Percentiles rank a stretch among this genome's conserved stretches.
These are phyloP conservation scores for Rostrohypoxylon terebratum DNA, from an alignment of 495 filamentous ascomycete species.

Conservation along the genomic window DNA sequence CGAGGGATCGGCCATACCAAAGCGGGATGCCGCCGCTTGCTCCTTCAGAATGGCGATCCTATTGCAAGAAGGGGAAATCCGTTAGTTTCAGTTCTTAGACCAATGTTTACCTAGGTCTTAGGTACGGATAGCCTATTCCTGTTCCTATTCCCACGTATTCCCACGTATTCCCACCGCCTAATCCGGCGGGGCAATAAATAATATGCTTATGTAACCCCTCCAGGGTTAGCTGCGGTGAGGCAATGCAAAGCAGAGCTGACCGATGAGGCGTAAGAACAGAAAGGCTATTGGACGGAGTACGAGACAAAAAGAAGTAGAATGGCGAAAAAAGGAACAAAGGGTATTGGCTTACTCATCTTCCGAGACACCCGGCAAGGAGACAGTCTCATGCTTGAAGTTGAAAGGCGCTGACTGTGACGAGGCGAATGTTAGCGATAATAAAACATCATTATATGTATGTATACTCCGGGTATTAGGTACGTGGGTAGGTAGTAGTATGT, in stretches of 20 bases:
- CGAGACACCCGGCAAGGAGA: slow-evolving; percentile 55
- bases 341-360: slow-evolving; percentile 56
- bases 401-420: slow-evolving; percentile 57
- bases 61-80: neutral
- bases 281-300: slow-evolving; percentile 20
- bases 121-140: neutral
- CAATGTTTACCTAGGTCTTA: neutral
- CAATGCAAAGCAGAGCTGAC: slow-evolving; percentile 11
- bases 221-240: slow-evolving; percentile 20
- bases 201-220: slow-evolving; percentile 3
- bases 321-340: slow-evolving; percentile 9
- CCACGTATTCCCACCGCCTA: neutral
- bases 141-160: neutral
- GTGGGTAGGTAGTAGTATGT: no score
- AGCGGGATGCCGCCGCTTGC: slow-evolving; percentile 54
- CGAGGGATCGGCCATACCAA: slow-evolving; percentile 46
- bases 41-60: slow-evolving; percentile 56
- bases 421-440: slow-evolving; percentile 38
- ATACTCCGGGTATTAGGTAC: no score
- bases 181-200: neutral
- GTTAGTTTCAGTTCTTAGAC: slow-evolving; percentile 6
- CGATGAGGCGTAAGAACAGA: neutral
- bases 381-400: slow-evolving; percentile 57
- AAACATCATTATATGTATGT: neutral
- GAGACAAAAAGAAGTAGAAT: slow-evolving; percentile 5